phyloP scores from a whole-genome alignment of 2,329 filamentous ascomycete species.

The Fusarium continuum region DNA sequence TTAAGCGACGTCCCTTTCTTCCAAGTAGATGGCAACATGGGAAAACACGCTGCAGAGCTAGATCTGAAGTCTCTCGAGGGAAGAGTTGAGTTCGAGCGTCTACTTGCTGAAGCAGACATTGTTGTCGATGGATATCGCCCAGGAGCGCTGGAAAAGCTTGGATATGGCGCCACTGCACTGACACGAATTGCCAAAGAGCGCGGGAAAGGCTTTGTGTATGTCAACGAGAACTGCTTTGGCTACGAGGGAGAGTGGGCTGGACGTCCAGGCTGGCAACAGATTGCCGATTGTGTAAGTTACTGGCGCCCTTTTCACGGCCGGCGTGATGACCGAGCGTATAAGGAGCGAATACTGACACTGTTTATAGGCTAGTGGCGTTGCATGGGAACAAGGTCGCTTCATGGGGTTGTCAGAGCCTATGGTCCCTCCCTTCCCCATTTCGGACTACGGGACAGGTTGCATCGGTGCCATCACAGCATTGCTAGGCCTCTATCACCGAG shows the following conservation, averaged over 20 bases:
- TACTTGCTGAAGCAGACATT: conserved; percentile 71
- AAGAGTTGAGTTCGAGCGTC: conserved; percentile 63
- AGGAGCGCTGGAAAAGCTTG: conserved; percentile 69
- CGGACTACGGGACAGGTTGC: conserved; percentile 75
- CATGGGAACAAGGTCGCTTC: conserved; percentile 69
- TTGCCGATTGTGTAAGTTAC: conserved; percentile 66
- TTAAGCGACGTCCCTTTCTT: conserved; percentile 78
- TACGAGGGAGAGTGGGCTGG: conserved; percentile 66
- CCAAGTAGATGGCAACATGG: conserved; percentile 76
- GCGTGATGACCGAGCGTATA: too few species aligned
- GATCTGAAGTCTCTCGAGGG: conserved; percentile 67
- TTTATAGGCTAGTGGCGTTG: conserved; percentile 61
- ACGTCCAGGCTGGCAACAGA: conserved; percentile 76
- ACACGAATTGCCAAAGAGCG: conserved; percentile 61
- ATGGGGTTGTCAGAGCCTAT: conserved; percentile 71
- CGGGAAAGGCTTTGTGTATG: conserved; percentile 71
- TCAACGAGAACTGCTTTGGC: conserved; percentile 78
- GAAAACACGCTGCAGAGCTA: conserved; percentile 72
- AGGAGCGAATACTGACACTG: not conserved
- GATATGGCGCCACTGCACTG: conserved; percentile 68
- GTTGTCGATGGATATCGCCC: conserved; percentile 75
- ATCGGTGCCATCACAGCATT: conserved; percentile 75
- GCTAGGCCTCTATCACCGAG: conserved; percentile 69
- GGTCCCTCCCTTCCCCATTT: conserved; percentile 71
- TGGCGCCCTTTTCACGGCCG: too few species aligned